A percentile compares a stretch with the other conserved stretches of the same genome.
phyloP scores from a whole-genome alignment of 129 eudicot species.

The Flaveria trinervia region DNA sequence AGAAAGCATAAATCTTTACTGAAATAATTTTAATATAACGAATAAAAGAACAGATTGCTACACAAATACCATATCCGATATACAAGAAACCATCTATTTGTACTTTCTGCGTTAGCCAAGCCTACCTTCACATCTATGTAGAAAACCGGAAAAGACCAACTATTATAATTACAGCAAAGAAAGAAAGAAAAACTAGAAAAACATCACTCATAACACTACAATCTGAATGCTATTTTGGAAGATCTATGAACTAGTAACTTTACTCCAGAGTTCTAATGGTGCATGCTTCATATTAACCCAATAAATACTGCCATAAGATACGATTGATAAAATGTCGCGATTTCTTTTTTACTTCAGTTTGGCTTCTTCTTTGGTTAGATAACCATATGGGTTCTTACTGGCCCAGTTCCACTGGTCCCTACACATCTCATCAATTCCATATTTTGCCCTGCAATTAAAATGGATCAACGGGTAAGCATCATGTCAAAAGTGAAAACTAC shows the following conservation, averaged over 20 bases:
- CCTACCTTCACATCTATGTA: conserved; percentile 33
- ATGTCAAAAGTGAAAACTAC: neutral
- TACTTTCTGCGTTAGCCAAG: conserved; percentile 32
- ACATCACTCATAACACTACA: conserved; percentile 30
- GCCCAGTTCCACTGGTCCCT: conserved; percentile 99
- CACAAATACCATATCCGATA: conserved; percentile 35
- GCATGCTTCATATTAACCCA: conserved; percentile 18
- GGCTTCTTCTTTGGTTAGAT: conserved; percentile 44
- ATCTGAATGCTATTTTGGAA: conserved; percentile 22
- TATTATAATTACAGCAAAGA: conserved; percentile 34
- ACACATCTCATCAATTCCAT: conserved; percentile 87
- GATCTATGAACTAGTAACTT: conserved; percentile 13
- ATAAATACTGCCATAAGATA: conserved; percentile 14
- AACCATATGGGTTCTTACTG: conserved; percentile 95
- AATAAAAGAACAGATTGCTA: conserved; percentile 35
- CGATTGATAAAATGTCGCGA: neutral
- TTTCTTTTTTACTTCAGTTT: conserved; percentile 21
- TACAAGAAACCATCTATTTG: conserved; percentile 45
- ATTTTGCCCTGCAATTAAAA: conserved; percentile 72
- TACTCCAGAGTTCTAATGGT: neutral
- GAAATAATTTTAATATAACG: conserved; percentile 25
- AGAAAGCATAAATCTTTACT: conserved; percentile 17
- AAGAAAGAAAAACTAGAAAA: conserved; percentile 22
- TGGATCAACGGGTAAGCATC: conserved; percentile 3
- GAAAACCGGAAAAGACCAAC: conserved; percentile 5